These are phyloP conservation scores for Terfezia claveryi DNA, from an alignment of 495 filamentous ascomycete genomes.

Conservation along the genomic window DNA sequence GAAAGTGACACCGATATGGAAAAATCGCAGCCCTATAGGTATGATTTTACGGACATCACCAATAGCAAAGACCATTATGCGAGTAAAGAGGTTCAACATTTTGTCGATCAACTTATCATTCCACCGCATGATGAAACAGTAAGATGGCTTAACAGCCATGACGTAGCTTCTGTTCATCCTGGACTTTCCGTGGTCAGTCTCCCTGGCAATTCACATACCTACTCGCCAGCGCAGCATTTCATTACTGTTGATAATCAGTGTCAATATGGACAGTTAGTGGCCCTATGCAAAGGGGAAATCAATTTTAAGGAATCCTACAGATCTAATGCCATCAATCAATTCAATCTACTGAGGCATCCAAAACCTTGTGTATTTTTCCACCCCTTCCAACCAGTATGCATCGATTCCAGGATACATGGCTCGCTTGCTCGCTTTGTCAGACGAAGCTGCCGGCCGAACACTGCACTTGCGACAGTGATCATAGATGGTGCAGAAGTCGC, in stretches of 20 bases:
- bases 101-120: background rate
- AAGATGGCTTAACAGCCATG: too few relatives aligned
- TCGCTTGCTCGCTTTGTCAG: slow-evolving; percentile 65
- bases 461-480: slow-evolving; percentile 57
- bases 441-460: slow-evolving; percentile 72
- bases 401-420: slow-evolving; percentile 71
- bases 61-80: slow-evolving; percentile 6
- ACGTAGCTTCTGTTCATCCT: slow-evolving; percentile 1
- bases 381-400: slow-evolving; percentile 60
- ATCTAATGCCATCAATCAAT: slow-evolving; percentile 47
- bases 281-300: slow-evolving; percentile 72
- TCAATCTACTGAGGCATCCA: slow-evolving; percentile 53
- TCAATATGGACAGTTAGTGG: slow-evolving; percentile 49
- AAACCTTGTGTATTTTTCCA: slow-evolving; percentile 74
- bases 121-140: background rate
- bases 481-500: slow-evolving; percentile 47
- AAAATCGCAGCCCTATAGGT: slow-evolving; percentile 8
- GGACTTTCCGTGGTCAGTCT: slow-evolving; percentile 6
- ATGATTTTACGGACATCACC: slow-evolving; percentile 11
- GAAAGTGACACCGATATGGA: slow-evolving; percentile 16
- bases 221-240: slow-evolving; percentile 34
- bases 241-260: slow-evolving; percentile 38
- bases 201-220: slow-evolving; percentile 6
- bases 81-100: slow-evolving; percentile 3
- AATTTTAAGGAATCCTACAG: slow-evolving; percentile 60